These are phyloP conservation scores for Cordyceps javanica DNA, from an alignment of 2,329 filamentous ascomycete species.

Conservation along the genomic window DNA sequence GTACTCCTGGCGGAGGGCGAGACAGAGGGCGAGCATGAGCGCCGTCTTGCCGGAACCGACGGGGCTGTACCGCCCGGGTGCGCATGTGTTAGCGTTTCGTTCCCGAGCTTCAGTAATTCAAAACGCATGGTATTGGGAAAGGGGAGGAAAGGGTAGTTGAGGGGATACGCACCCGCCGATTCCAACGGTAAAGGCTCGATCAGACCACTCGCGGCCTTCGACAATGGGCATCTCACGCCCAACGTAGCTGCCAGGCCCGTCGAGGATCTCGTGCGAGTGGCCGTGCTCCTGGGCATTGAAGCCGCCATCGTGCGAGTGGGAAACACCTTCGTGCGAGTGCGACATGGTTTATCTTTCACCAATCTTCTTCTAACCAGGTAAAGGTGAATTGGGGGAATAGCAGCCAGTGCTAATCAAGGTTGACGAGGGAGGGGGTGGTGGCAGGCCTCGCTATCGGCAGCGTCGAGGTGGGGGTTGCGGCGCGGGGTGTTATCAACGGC, in stretches of 20 bases:
- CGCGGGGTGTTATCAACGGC: conserved; percentile 7
- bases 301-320: conserved; percentile 54
- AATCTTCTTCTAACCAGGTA: not conserved
- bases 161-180: conserved; percentile 79
- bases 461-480: not conserved
- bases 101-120: conserved; percentile 14
- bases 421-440: not conserved
- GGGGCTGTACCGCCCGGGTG: conserved; percentile 49
- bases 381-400: not conserved
- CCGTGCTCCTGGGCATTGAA: conserved; percentile 67
- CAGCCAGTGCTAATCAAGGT: not conserved
- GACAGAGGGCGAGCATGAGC: conserved; percentile 89
- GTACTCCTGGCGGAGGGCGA: conserved; percentile 71
- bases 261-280: conserved; percentile 91
- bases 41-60: conserved; percentile 97
- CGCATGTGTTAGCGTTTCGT: not conserved
- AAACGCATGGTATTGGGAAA: not conserved
- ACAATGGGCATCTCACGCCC: conserved; percentile 90
- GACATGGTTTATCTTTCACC: not conserved
- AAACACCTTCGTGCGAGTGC: conserved; percentile 48
- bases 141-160: not conserved
- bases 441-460: not conserved
- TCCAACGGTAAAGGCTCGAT: conserved; percentile 91
- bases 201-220: conserved; percentile 79
- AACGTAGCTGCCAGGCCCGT: conserved; percentile 85